Base-by-base conservation (phyloP, 352 stramenopile genomes). In the Phytopythium aichiense region DNA sequence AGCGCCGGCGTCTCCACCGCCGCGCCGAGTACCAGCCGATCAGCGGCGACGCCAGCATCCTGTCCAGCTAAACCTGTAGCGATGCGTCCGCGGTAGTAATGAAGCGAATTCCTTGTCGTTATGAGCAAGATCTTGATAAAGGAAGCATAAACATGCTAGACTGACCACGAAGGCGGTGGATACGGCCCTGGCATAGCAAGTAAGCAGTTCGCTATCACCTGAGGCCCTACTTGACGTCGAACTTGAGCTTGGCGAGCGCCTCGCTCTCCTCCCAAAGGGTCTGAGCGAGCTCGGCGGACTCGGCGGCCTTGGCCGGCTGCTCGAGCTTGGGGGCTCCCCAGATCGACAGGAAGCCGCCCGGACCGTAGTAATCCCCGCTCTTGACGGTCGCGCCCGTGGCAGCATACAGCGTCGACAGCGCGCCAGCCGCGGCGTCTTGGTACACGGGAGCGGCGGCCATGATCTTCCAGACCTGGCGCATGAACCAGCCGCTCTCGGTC, bases 361-460 rank as follows among this genome's bases (percentile, higher is more conserved):
- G 76, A 1, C 79, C 79, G 22, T 76, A 83, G 60, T 67, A 88
- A 22, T 88, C 69, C 8, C 55, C 58, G n/a, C 66, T 63, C 48
- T 71, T 16, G 12, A 86, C 76, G 23, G 56, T 56, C 4, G 49
- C 16, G 2, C 45, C 69, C 0, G 68, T 77, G 4, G 76, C 74
- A 18, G 73, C 76, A 31, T 76, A 85, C 48, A 87, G 46, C 16
- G 68, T 81, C 0, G 74, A 73, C 16, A 88, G 52, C 25, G 71
- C 68, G 9, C 79, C 79, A 1, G 45, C 58, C 0, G 60, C 22
- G 4, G 58, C 53, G 15, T 74, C 68, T 64, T 74, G 67, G 5
- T 30, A 40, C 6, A 74, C 1, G 0, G 60, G 64, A 4, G 63
- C 7, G 4, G 38, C 6, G 28, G 22, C 31, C 4, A 4, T 12